These are phyloP conservation scores for Penicillium argentinense DNA, from an alignment of 495 filamentous ascomycete genomes.

Conservation along the genomic window DNA sequence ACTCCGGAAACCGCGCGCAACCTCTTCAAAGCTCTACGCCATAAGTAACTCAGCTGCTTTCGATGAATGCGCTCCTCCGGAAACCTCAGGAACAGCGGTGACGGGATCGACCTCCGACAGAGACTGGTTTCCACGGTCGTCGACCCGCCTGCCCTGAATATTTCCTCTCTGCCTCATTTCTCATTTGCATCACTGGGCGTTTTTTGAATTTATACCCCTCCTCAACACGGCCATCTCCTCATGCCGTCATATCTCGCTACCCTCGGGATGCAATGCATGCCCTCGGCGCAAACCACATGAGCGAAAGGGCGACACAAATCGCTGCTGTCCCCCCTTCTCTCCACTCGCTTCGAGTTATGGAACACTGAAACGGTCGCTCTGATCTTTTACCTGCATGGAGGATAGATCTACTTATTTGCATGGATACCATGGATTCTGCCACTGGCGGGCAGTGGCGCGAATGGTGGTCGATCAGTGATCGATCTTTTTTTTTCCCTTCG, in stretches of 20 bases:
- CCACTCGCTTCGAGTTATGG: constrained; percentile 7
- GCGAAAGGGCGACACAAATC: too few relatives aligned
- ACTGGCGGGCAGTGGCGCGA: constrained; percentile 35
- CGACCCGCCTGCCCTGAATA: too few relatives aligned
- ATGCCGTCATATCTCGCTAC: neutral
- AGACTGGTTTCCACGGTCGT: constrained; percentile 12
- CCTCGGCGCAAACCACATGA: neutral
- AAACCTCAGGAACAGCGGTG: neutral
- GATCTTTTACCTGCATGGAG: constrained; percentile 15
- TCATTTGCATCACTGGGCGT: constrained; percentile 40
- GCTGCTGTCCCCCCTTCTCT: constrained; percentile 2
- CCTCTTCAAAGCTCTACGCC: too few relatives aligned
- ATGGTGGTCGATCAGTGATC: constrained; percentile 27
- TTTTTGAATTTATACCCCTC: constrained; percentile 22
- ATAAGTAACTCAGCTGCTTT: too few relatives aligned
- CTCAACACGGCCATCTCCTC: neutral
- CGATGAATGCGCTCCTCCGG: neutral
- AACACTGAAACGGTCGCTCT: constrained; percentile 4
- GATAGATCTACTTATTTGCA: constrained; percentile 30
- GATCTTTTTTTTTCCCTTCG: constrained; percentile 9
- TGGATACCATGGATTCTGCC: constrained; percentile 33
- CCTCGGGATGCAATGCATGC: neutral
- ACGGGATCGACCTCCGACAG: neutral
- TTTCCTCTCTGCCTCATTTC: constrained; percentile 17
- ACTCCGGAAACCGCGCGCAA: neutral